These are phyloP conservation scores for Chalciporus chontae DNA, from an alignment of 768 basidiomycete genomes.

Conservation along the genomic window DNA sequence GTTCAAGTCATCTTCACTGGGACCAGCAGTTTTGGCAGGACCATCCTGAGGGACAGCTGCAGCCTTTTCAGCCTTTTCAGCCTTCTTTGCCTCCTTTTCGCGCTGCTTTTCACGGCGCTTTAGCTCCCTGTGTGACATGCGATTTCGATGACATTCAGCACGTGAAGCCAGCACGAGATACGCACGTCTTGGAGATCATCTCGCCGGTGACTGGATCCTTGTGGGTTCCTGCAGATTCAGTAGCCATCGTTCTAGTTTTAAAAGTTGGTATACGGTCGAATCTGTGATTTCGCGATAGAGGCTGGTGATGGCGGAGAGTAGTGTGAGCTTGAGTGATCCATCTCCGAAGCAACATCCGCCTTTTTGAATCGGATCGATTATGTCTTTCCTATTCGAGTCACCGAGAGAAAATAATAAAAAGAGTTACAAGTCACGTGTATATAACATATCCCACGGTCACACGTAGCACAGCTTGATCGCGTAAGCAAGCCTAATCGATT, in stretches of 20 bases:
- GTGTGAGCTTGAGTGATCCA: constrained; percentile 13
- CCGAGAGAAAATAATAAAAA: constrained; percentile 12
- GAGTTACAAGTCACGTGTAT: constrained; percentile 8
- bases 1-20: constrained; percentile 79
- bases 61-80: constrained; percentile 72
- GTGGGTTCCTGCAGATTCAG: constrained; percentile 36
- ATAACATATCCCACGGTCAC: not conserved
- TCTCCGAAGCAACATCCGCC: constrained; percentile 26
- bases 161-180: constrained; percentile 11
- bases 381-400: constrained; percentile 29
- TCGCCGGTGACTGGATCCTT: constrained; percentile 92
- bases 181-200: constrained; percentile 94
- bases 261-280: constrained; percentile 5
- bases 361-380: constrained; percentile 22
- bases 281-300: not conserved
- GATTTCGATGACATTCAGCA: constrained; percentile 21
- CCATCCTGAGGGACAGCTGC: constrained; percentile 44
- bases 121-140: constrained; percentile 62
- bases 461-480: constrained; percentile 14
- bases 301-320: constrained; percentile 7
- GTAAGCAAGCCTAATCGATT: constrained; percentile 31
- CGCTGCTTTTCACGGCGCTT: constrained; percentile 91
- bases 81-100: constrained; percentile 69
- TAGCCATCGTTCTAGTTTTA: constrained; percentile 33
- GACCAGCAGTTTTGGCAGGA: constrained; percentile 37